These are phyloP conservation scores for Bolboschoenus planiculmis DNA, from an alignment of 176 grass and related monocot species.

Conservation along the genomic window DNA sequence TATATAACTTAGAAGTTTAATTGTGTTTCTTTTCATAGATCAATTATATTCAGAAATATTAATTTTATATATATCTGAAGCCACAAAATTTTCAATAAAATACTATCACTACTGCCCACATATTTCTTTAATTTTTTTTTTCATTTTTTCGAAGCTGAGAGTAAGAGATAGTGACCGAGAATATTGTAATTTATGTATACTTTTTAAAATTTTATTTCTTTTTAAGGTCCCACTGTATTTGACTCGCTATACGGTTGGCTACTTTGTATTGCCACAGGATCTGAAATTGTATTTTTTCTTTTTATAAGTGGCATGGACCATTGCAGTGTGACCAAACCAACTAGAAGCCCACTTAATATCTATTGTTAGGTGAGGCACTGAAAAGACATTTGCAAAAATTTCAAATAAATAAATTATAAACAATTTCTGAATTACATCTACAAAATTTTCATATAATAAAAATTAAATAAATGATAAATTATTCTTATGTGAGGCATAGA, in stretches of 20 bases:
- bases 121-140: background rate
- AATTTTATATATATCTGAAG: background rate
- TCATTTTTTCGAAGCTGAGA: background rate
- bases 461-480: no score
- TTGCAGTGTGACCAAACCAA: background rate
- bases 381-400: background rate
- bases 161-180: background rate
- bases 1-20: background rate
- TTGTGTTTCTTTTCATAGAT: background rate
- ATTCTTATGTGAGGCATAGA: no score
- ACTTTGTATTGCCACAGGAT: background rate
- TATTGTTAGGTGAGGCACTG: background rate
- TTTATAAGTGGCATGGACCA: background rate
- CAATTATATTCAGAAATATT: background rate
- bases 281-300: background rate
- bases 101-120: background rate
- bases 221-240: background rate
- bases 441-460: no score
- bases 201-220: background rate
- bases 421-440: no score
- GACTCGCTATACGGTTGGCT: background rate
- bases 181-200: background rate
- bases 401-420: background rate
- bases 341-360: background rate
- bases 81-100: background rate